Conservation (phyloP, 176 grass and related monocot species). For the Raddia distichophylla region DNA sequence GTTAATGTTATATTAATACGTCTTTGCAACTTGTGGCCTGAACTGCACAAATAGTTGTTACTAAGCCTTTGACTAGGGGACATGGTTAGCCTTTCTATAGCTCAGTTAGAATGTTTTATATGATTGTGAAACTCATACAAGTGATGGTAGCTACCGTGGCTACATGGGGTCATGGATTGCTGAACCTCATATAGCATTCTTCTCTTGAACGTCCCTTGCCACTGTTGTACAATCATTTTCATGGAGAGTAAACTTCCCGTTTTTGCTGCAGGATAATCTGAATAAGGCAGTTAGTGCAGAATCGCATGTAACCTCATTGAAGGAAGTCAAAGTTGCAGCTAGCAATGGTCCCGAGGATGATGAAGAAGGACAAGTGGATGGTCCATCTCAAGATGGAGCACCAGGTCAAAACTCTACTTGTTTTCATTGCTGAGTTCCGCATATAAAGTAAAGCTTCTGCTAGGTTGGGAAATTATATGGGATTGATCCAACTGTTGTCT, state of each 20-base stretch:
- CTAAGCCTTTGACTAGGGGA: slow-evolving; percentile 2
- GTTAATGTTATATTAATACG: not conserved
- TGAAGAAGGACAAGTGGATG: slow-evolving; percentile 48
- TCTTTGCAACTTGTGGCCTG: not conserved
- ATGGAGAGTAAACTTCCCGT: not conserved
- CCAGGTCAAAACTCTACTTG: slow-evolving; percentile 45
- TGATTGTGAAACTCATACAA: slow-evolving; percentile 10
- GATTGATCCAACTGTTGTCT: slow-evolving; percentile 22
- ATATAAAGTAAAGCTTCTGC: slow-evolving; percentile 8
- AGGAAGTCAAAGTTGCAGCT: slow-evolving; percentile 43
- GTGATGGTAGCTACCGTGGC: not conserved
- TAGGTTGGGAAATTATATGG: slow-evolving; percentile 11
- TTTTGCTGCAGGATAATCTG: slow-evolving; percentile 28
- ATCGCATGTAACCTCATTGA: slow-evolving; percentile 13
- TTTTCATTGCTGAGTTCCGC: slow-evolving; percentile 4
- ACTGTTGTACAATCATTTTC: not conserved
- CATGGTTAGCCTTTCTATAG: not conserved
- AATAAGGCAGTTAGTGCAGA: slow-evolving; percentile 29
- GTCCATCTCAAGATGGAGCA: slow-evolving; percentile 57
- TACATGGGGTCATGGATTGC: not conserved
- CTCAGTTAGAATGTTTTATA: not conserved
- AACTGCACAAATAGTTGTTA: not conserved
- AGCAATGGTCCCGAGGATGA: slow-evolving; percentile 51
- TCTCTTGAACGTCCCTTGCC: not conserved
- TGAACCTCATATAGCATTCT: not conserved